Base-by-base conservation (phyloP, 176 grass and related monocot genomes). In the Stipa capillata region DNA sequence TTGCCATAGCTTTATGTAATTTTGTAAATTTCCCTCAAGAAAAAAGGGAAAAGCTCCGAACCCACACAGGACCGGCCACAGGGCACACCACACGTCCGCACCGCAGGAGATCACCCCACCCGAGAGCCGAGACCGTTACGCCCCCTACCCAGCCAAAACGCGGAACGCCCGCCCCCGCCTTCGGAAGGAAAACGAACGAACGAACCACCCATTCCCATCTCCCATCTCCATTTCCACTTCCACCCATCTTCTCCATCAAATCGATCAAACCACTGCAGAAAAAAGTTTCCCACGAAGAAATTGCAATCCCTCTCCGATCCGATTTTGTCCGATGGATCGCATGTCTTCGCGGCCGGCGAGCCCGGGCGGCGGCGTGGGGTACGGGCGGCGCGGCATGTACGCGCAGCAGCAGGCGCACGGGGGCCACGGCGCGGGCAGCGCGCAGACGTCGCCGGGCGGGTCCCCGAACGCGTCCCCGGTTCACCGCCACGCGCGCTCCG, bases 381-480 rank as follows among this genome's bases (percentile, higher is more conserved):
- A 66, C 80, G 80, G 56, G 31, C 80, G 86, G 58, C 80, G 80
- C 37, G 80, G 80, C 23, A 32, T 48, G 18, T 86, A 85, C 73
- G 76, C 76, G 52, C 52, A 35, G 50, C 54, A 47, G 28, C 28
- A 21, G 27, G 37, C n/a, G n/a, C n/a, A n/a, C n/a, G n/a, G n/a
- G 27, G 16, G 2, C 58, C 57, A 61, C 58, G 72, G 36, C 65
- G 48, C 15, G 47, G 69, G 66, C 65, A 78, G 73, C 73, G 78
- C 79, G 83, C 79, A 78, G 73, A 86, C 88, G 15, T 86, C 87
- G 52, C 82, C 82, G 42, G 82, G 76, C 24, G 86, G 84, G 0
- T 89, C 91, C 24, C 88, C 91, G n/a, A 69, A 62, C 63, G 77
- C 82, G 58, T 94, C 91, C 10, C 85, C 89, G 12, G 78, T 78